Conservation (phyloP, 2,329 filamentous ascomycete species). For the Ophiostoma ips region DNA sequence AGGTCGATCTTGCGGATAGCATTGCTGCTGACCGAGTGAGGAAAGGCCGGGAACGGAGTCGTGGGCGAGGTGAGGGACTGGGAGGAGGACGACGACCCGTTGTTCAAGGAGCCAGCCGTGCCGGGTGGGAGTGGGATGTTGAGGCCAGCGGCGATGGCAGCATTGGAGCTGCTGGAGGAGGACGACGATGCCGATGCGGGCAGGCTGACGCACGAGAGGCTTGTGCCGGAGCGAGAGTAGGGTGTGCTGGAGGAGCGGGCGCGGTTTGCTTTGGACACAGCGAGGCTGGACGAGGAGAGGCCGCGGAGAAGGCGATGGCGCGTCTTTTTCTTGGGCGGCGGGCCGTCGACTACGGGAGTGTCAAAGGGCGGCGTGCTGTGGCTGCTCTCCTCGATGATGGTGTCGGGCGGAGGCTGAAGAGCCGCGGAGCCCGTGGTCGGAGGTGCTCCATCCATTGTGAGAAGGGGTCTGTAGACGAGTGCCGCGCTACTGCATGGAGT, state of each 20-base stretch:
- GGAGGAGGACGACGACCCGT: not conserved
- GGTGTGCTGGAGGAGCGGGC: constrained; percentile 54
- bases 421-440: too few relatives aligned
- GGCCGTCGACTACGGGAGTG: constrained; percentile 6
- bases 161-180: not conserved
- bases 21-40: constrained; percentile 6
- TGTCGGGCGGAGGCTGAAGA: too few relatives aligned
- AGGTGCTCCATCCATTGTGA: too few relatives aligned
- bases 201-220: constrained; percentile 41
- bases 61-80: constrained; percentile 21
- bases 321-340: constrained; percentile 26
- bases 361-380: not conserved
- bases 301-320: constrained; percentile 57
- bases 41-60: constrained; percentile 17
- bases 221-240: constrained; percentile 38
- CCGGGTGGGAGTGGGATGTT: not conserved
- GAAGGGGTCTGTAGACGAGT: too few relatives aligned
- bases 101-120: not conserved
- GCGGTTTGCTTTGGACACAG: constrained; percentile 42
- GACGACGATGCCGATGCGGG: not conserved
- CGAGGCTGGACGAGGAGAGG: constrained; percentile 64
- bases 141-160: not conserved
- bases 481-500: too few relatives aligned
- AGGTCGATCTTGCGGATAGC: constrained; percentile 36
- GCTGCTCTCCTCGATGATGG: too few relatives aligned